Evolutionary conservation across 768 basidiomycete species (phyloP).

Genomic region (Pleurotus pulmonarius): DNA sequence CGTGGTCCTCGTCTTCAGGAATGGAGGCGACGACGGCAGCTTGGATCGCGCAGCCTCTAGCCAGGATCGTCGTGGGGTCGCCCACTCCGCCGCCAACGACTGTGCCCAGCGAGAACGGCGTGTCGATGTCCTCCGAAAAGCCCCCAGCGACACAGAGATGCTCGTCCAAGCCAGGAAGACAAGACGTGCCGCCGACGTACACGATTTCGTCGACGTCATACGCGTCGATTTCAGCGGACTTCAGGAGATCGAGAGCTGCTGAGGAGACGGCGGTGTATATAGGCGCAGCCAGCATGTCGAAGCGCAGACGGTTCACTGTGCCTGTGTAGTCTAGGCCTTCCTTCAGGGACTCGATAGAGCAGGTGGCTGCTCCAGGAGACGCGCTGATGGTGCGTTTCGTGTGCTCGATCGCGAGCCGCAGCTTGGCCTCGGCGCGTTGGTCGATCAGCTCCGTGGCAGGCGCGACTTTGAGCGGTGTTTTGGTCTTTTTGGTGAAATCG

Average conservation of each 20-base stretch:
- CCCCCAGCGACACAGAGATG: conserved; percentile 41
- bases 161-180: conserved; percentile 72
- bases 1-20: conserved; percentile 40
- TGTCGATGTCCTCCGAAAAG: conserved; percentile 58
- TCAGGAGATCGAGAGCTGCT: conserved; percentile 51
- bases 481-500: conserved; percentile 97
- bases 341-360: conserved; percentile 91
- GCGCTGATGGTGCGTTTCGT: conserved; percentile 93
- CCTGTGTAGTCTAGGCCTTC: conserved; percentile 90
- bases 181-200: conserved; percentile 74
- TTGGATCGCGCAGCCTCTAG: conserved; percentile 74
- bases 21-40: conserved; percentile 58
- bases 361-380: conserved; percentile 81
- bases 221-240: conserved; percentile 49
- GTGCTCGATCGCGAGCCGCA: conserved; percentile 88
- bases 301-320: conserved; percentile 50
- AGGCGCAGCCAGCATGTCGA: conserved; percentile 58
- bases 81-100: conserved; percentile 70
- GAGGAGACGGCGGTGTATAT: conserved; percentile 56
- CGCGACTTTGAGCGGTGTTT: conserved; percentile 62
- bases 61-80: conserved; percentile 75
- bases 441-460: conserved; percentile 58
- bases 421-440: conserved; percentile 88
- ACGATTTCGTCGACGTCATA: conserved; percentile 76
- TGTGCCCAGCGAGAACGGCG: conserved; percentile 63